A percentile compares a stretch with the other conserved stretches of the same genome.
phyloP scores from a whole-genome alignment of 1,284 basidiomycete genomes.

The Exobasidium cylindrosporum region DNA sequence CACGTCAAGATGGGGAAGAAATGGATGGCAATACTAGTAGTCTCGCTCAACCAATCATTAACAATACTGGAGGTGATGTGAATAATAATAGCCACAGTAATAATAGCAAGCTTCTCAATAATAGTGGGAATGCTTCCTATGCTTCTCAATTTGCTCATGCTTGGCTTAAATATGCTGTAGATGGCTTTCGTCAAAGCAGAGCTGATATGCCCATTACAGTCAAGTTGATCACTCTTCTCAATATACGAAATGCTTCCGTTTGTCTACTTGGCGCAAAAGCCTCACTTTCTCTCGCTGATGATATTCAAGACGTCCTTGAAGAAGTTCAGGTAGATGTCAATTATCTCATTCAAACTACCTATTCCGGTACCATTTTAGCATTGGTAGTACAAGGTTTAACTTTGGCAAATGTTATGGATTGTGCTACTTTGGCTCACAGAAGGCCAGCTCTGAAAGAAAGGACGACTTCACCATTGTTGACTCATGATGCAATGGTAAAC shows the following conservation, averaged over 20 bases:
- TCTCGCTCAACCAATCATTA: not conserved
- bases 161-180: slow-evolving; percentile 7
- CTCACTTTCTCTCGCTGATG: not conserved
- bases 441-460: not conserved
- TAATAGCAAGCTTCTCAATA: not conserved
- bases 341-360: not conserved
- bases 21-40: too few relatives aligned
- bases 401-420: slow-evolving; percentile 12
- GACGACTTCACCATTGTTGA: not conserved
- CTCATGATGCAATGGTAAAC: not conserved
- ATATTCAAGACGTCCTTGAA: slow-evolving; percentile 1
- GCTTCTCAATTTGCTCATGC: not conserved
- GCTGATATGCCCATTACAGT: not conserved
- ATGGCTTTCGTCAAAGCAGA: slow-evolving; percentile 7
- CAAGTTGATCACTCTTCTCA: slow-evolving; percentile 10
- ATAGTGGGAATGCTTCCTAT: not conserved
- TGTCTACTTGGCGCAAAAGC: slow-evolving; percentile 27
- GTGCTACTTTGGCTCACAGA: not conserved
- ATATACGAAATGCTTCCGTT: slow-evolving; percentile 19
- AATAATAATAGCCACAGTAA: slow-evolving; percentile 6
- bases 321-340: slow-evolving; percentile 1
- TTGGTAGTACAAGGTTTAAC: slow-evolving; percentile 8
- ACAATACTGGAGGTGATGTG: not conserved
- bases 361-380: slow-evolving; percentile 1
- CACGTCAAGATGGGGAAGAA: too few relatives aligned